Percentiles rank a stretch among this genome's conserved stretches.
Evolutionary conservation across 257 asterid species (phyloP).

Genomic region (Solanum habrochaites): DNA sequence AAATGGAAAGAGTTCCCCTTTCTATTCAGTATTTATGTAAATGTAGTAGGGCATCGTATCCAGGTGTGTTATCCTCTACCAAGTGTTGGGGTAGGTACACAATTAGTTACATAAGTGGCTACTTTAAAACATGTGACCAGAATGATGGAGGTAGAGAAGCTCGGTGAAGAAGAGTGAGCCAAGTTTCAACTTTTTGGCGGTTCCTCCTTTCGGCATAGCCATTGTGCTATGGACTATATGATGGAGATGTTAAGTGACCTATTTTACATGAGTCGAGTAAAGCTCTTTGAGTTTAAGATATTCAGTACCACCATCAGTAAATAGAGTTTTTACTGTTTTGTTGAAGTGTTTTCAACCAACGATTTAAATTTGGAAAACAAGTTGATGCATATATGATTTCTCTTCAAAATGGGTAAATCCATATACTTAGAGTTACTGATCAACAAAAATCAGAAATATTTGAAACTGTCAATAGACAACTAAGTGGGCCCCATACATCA

Average conservation of each 20-base stretch:
- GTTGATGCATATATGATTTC: neutral
- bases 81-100: too few species aligned
- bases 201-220: neutral
- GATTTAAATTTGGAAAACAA: neutral
- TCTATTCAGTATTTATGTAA: too few species aligned
- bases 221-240: neutral
- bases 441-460: too few species aligned
- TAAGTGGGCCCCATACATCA: too few species aligned
- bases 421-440: neutral
- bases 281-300: too few species aligned
- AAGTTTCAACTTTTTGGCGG: neutral
- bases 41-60: too few species aligned
- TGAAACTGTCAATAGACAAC: too few species aligned
- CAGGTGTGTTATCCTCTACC: too few species aligned
- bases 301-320: too few species aligned
- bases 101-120: too few species aligned
- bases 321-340: too few species aligned
- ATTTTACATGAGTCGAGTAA: neutral
- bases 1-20: too few species aligned
- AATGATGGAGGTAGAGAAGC: neutral
- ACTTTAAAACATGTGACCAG: neutral
- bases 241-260: neutral
- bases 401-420: neutral
- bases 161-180: neutral
- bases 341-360: neutral